Percentiles rank a stretch among this genome's conserved stretches.
Evolutionary conservation across 192 early-diverging fungal genomes (phyloP).

Genomic region (Coemansia sp.): DNA sequence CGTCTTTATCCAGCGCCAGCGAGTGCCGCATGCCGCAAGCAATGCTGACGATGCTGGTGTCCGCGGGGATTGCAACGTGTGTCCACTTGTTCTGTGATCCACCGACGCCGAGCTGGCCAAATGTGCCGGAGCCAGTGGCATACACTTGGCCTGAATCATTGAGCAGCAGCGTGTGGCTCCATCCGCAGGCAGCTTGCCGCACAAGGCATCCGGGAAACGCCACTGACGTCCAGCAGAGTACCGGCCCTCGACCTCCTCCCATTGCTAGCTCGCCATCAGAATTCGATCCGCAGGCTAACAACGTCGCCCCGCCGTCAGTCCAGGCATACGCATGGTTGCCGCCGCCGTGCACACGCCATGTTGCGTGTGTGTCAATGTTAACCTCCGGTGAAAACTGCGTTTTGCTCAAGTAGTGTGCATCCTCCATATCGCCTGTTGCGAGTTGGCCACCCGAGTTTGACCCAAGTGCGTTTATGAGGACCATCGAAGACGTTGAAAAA

Average conservation of each 20-base stretch:
- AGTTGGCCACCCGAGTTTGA: slow-evolving; percentile 53
- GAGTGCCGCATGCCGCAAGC: slow-evolving; percentile 67
- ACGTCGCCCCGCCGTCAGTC: slow-evolving; percentile 7
- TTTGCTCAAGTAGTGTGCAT: slow-evolving; percentile 12
- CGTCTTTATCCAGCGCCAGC: slow-evolving; percentile 51
- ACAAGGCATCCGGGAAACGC: slow-evolving; percentile 4
- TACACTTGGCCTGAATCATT: slow-evolving; percentile 14
- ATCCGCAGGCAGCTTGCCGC: slow-evolving; percentile 36
- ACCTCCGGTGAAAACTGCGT: not conserved
- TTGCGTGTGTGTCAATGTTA: not conserved
- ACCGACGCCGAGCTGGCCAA: slow-evolving; percentile 34
- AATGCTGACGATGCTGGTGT: slow-evolving; percentile 41
- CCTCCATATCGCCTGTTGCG: slow-evolving; percentile 26
- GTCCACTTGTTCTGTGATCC: not conserved
- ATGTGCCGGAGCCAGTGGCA: slow-evolving; percentile 18
- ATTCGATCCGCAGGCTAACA: slow-evolving; percentile 36
- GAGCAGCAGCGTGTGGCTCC: slow-evolving; percentile 47
- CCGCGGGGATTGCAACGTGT: not conserved
- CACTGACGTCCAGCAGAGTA: slow-evolving; percentile 16
- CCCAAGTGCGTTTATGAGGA: slow-evolving; percentile 23
- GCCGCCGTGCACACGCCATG: slow-evolving; percentile 27
- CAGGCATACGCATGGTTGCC: slow-evolving; percentile 47
- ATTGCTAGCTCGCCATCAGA: slow-evolving; percentile 33
- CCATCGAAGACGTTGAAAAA: slow-evolving; percentile 5
- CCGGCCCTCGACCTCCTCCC: not conserved